Evolutionary conservation across 768 basidiomycete genomes (phyloP).

Genomic region (Rubroboletus satanas): DNA sequence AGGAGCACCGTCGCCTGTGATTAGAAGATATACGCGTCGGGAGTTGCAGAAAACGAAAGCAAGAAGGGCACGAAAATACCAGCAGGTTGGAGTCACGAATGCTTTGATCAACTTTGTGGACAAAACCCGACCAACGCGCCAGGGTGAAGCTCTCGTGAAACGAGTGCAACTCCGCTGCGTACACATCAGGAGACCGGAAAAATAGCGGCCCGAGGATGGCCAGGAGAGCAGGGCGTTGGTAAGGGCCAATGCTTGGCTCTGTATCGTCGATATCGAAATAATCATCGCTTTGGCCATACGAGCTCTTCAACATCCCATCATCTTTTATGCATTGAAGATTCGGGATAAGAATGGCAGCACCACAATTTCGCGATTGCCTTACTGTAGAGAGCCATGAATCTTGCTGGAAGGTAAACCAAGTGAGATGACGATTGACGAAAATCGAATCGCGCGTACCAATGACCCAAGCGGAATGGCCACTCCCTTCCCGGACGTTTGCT

Average conservation of each 20-base stretch:
- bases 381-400: constrained; percentile 31
- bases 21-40: neutral
- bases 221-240: constrained; percentile 19
- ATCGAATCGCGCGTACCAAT: constrained; percentile 15
- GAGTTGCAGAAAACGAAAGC: neutral
- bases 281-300: constrained; percentile 31
- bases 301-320: constrained; percentile 26
- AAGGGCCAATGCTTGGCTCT: constrained; percentile 8
- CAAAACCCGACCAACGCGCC: constrained; percentile 27
- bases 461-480: constrained; percentile 22
- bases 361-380: neutral
- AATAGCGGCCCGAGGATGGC: constrained; percentile 21
- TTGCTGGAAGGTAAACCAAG: constrained; percentile 12
- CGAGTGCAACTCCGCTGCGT: constrained; percentile 26
- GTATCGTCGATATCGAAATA: constrained; percentile 30
- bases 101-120: constrained; percentile 29
- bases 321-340: constrained; percentile 8
- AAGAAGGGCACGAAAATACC: constrained; percentile 7
- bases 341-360: neutral
- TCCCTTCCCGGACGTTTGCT: constrained; percentile 11
- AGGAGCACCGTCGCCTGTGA: constrained; percentile 29
- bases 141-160: constrained; percentile 28
- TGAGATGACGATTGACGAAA: neutral
- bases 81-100: constrained; percentile 31
- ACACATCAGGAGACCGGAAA: constrained; percentile 27